Evolutionary conservation across 2,329 filamentous ascomycete species (phyloP).

Genomic region (Dothistroma pini): DNA sequence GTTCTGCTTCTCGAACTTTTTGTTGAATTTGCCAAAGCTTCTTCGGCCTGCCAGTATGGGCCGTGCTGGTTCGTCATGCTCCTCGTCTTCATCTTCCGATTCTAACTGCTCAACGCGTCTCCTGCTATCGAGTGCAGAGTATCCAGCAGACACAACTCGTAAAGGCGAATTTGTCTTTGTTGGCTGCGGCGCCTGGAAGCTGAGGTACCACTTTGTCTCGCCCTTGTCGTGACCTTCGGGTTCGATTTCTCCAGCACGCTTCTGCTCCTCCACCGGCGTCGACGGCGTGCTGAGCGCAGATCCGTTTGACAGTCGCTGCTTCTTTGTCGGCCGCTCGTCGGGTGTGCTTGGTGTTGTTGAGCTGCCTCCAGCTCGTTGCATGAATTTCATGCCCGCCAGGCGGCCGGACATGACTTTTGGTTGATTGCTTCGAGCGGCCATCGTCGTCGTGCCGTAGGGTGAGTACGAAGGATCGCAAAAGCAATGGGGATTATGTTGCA

Average conservation of each 20-base stretch:
- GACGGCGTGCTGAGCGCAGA: slow-evolving; percentile 36
- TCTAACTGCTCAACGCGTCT: slow-evolving; percentile 24
- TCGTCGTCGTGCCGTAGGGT: slow-evolving; percentile 1
- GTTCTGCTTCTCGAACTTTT: slow-evolving; percentile 40
- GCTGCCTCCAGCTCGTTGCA: slow-evolving; percentile 62
- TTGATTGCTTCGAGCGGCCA: slow-evolving; percentile 32
- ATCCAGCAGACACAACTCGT: slow-evolving; percentile 59
- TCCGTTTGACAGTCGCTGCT: slow-evolving; percentile 54
- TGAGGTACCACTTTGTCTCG: slow-evolving; percentile 74
- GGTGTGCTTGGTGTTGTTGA: slow-evolving; percentile 50
- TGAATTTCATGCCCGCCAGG: slow-evolving; percentile 78
- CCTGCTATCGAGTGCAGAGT: slow-evolving; percentile 47
- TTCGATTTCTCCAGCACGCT: slow-evolving; percentile 45
- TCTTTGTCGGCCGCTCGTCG: slow-evolving; percentile 57
- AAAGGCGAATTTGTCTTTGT: slow-evolving; percentile 40
- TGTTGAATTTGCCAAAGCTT: slow-evolving; percentile 51
- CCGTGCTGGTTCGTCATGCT: slow-evolving; percentile 33
- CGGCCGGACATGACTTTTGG: slow-evolving; percentile 78
- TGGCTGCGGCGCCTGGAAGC: slow-evolving; percentile 46
- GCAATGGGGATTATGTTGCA: not conserved
- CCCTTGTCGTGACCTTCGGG: slow-evolving; percentile 59
- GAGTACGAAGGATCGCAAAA: no score
- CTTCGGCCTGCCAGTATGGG: slow-evolving; percentile 41
- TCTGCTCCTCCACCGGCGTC: slow-evolving; percentile 21
- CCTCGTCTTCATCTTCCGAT: slow-evolving; percentile 33